Evolutionary conservation across 2,329 filamentous ascomycete genomes (phyloP).

Genomic region (Diplodia intermedia): DNA sequence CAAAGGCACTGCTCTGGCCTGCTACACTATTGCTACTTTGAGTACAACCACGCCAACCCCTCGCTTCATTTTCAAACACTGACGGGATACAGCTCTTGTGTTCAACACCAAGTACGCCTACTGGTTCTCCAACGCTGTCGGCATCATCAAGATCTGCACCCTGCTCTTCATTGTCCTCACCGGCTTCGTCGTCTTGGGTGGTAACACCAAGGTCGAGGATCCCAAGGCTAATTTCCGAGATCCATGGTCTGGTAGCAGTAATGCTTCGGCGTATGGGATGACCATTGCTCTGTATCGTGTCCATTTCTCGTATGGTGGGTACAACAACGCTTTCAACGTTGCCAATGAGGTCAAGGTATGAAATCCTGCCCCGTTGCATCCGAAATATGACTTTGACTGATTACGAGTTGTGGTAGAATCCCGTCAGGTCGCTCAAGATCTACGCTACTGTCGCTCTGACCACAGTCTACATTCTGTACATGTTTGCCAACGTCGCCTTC

Average conservation of each 20-base stretch:
- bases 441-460: constrained; percentile 66
- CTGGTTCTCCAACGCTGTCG: constrained; percentile 54
- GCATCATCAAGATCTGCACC: constrained; percentile 50
- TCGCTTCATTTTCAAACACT: not conserved
- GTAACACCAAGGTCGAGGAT: constrained; percentile 39
- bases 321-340: constrained; percentile 70
- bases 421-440: constrained; percentile 68
- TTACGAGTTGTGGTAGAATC: constrained; percentile 56
- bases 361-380: not conserved
- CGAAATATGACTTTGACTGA: not conserved
- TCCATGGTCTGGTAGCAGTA: constrained; percentile 41
- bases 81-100: constrained; percentile 48
- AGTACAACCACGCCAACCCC: constrained; percentile 49
- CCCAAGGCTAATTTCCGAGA: constrained; percentile 41
- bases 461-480: constrained; percentile 68
- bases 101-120: constrained; percentile 66
- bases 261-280: constrained; percentile 53
- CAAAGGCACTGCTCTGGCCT: constrained; percentile 70
- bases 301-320: constrained; percentile 71
- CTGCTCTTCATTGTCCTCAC: constrained; percentile 49
- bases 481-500: constrained; percentile 69
- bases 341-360: constrained; percentile 69
- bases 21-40: constrained; percentile 65
- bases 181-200: constrained; percentile 42
- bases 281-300: constrained; percentile 69